Evolutionary conservation across 2,329 filamentous ascomycete genomes (phyloP).

Genomic region (Pseudohalonectria lignicola): DNA sequence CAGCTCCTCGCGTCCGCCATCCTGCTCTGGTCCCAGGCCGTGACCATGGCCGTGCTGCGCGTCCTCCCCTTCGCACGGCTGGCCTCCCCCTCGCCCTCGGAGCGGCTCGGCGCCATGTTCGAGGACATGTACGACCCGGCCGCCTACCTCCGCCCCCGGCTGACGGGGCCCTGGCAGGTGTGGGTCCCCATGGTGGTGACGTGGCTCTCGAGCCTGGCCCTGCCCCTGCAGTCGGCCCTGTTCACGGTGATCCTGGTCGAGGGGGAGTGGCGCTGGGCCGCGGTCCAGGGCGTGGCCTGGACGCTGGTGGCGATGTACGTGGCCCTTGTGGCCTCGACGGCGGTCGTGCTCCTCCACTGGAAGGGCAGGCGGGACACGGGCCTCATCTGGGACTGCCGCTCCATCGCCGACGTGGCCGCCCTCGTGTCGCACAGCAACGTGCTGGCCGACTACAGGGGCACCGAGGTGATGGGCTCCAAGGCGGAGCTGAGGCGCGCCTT

Average conservation of each 20-base stretch:
- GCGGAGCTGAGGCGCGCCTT: constrained; percentile 63
- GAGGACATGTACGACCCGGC: constrained; percentile 53
- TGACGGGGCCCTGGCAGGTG: constrained; percentile 54
- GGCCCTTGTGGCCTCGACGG: constrained; percentile 46
- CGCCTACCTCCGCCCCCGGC: constrained; percentile 51
- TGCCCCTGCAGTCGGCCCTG: constrained; percentile 69
- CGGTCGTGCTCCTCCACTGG: constrained; percentile 55
- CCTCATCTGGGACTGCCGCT: constrained; percentile 75
- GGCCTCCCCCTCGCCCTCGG: constrained; percentile 48
- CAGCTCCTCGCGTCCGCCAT: constrained; percentile 63
- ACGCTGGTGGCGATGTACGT: constrained; percentile 64
- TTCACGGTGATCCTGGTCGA: constrained; percentile 55
- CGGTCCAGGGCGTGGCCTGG: constrained; percentile 71
- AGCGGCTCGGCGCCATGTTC: constrained; percentile 56
- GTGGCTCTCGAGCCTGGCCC: constrained; percentile 69
- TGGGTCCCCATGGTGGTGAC: constrained; percentile 56
- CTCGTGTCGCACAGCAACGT: constrained; percentile 66
- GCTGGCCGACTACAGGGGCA: constrained; percentile 36
- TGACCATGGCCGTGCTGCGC: constrained; percentile 65
- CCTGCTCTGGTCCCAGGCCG: constrained; percentile 65
- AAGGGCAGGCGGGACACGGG: constrained; percentile 53
- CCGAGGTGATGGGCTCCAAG: constrained; percentile 40
- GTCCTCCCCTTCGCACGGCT: constrained; percentile 71
- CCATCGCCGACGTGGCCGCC: constrained; percentile 68
- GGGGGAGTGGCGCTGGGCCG: constrained; percentile 62